Conservation (phyloP, 2,329 filamentous ascomycete genomes). For the Hypoxylon sp. region DNA sequence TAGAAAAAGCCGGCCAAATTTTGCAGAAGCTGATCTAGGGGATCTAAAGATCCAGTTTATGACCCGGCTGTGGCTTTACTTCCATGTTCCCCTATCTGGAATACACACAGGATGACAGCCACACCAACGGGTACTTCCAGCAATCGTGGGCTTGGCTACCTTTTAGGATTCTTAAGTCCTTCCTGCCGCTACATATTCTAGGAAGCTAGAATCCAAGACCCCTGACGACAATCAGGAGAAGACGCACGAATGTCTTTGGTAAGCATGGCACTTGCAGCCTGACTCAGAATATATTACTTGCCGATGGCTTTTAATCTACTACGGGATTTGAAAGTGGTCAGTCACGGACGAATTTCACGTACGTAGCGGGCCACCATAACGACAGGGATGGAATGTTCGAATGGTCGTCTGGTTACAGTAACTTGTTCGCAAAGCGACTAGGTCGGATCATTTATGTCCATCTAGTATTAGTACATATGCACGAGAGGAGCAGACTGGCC, state of each 20-base stretch:
- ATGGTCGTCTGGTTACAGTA: constrained; percentile 41
- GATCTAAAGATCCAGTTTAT: constrained; percentile 49
- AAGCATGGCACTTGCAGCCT: constrained; percentile 42
- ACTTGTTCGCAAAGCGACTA: constrained; percentile 43
- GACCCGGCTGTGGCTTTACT: constrained; percentile 47
- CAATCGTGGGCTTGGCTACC: constrained; percentile 42
- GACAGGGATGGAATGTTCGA: constrained; percentile 46
- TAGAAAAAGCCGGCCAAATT: constrained; percentile 45
- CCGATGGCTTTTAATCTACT: constrained; percentile 44
- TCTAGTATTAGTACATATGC: constrained; percentile 45
- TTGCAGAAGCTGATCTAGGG: constrained; percentile 42
- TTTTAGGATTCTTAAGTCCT: constrained; percentile 40
- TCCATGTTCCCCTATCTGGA: constrained; percentile 43
- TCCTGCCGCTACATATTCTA: constrained; percentile 35
- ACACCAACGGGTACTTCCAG: constrained; percentile 43
- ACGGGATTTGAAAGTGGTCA: constrained; percentile 42
- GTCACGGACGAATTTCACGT: constrained; percentile 44
- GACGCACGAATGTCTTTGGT: constrained; percentile 38
- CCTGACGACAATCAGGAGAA: constrained; percentile 33
- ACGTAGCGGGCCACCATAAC: constrained; percentile 46
- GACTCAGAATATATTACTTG: constrained; percentile 46
- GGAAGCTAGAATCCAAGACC: constrained; percentile 39
- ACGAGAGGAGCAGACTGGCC: constrained; percentile 40
- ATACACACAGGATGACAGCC: constrained; percentile 41
- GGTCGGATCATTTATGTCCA: constrained; percentile 42